phyloP scores from a whole-genome alignment of 1,284 basidiomycete genomes.

The Ceratobasidium sp. region DNA sequence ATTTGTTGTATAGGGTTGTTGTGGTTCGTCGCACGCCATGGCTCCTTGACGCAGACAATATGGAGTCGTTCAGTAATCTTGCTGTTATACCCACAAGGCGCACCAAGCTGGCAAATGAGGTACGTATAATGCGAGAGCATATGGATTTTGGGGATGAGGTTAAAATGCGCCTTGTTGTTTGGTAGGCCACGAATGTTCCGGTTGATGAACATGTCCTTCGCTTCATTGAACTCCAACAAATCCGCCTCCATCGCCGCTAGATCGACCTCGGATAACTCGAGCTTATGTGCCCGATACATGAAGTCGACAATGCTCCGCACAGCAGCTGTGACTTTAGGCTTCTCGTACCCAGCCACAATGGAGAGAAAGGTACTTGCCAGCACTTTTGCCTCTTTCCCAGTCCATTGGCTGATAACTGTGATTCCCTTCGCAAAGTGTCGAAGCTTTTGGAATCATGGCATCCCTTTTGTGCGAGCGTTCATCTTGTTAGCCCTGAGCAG shows the following conservation, averaged over 20 bases:
- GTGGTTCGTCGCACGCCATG: constrained; percentile 39
- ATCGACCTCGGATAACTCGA: neutral
- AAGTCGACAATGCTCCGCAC: constrained; percentile 54
- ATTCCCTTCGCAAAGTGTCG: constrained; percentile 42
- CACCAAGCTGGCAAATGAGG: constrained; percentile 36
- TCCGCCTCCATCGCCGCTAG: constrained; percentile 42
- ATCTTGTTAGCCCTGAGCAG: constrained; percentile 23
- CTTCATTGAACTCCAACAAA: constrained; percentile 43
- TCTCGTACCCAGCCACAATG: neutral
- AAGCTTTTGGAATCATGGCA: constrained; percentile 23
- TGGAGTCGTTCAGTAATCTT: constrained; percentile 45
- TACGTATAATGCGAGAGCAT: constrained; percentile 41
- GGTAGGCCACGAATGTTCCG: neutral
- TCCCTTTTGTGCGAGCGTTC: constrained; percentile 37
- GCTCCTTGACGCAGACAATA: constrained; percentile 41
- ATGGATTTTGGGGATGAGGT: constrained; percentile 40
- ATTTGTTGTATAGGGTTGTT: constrained; percentile 34
- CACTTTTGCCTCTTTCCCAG: constrained; percentile 45
- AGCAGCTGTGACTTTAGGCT: neutral
- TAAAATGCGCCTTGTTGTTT: neutral
- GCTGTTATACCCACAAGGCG: constrained; percentile 40
- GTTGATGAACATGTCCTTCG: constrained; percentile 46
- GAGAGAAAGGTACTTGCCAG: constrained; percentile 39
- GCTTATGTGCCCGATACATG: constrained; percentile 48
- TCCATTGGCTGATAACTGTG: constrained; percentile 36